Evolutionary conservation across 2,329 filamentous ascomycete species (phyloP).

Genomic region (Aspergillus pseudoglaucus): DNA sequence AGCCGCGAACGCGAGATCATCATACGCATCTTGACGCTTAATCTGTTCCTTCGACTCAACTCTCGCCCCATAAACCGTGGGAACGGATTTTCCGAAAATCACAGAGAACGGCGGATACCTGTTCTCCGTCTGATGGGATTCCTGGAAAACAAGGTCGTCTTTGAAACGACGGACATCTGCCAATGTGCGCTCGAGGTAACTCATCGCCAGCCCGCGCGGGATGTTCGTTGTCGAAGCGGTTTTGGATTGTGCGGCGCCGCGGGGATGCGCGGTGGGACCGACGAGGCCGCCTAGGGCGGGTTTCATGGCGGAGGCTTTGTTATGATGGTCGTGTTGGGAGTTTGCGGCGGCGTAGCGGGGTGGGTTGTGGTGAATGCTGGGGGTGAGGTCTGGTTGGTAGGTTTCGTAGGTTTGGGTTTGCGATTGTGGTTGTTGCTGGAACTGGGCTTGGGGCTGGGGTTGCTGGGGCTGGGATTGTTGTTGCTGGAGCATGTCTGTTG

Average conservation of each 20-base stretch:
- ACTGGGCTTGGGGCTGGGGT: neutral
- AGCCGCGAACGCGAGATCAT: constrained; percentile 76
- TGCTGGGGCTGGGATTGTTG: too few species aligned
- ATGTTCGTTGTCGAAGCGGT: constrained; percentile 40
- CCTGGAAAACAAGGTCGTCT: constrained; percentile 59
- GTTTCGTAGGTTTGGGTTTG: neutral
- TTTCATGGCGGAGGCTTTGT: constrained; percentile 13
- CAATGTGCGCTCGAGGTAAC: constrained; percentile 71
- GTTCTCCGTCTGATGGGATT: constrained; percentile 58
- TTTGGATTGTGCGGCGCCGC: constrained; percentile 15
- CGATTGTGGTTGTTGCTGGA: neutral
- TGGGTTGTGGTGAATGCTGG: constrained; percentile 3
- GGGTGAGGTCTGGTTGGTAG: neutral
- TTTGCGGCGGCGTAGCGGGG: constrained; percentile 9
- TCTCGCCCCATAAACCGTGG: constrained; percentile 75
- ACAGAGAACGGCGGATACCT: constrained; percentile 74
- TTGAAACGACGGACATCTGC: constrained; percentile 69
- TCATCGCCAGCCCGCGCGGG: constrained; percentile 48
- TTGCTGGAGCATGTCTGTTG: neutral
- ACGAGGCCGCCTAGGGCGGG: constrained; percentile 26
- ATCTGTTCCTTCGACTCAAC: constrained; percentile 70
- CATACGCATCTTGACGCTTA: constrained; percentile 68
- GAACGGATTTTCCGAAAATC: constrained; percentile 79
- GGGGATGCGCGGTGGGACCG: constrained; percentile 19
- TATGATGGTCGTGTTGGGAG: constrained; percentile 5